A percentile compares a stretch with the other conserved stretches of the same genome.
Conservation (phyloP, 352 stramenopile genomes). For the Phytophthora sansomeana region DNA sequence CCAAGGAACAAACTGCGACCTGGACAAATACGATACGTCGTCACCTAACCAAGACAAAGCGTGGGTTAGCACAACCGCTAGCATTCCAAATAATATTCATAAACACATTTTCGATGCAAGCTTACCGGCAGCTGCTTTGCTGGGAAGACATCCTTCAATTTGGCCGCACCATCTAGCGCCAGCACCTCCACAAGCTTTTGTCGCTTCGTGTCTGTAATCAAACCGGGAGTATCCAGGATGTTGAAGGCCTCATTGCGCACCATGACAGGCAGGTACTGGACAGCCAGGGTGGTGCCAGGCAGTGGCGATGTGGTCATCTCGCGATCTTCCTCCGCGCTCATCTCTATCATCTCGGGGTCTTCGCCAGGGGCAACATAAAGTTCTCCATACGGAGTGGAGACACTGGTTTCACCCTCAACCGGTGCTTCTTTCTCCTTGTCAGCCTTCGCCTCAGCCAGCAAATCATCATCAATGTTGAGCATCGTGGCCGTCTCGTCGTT, state of each 20-base stretch:
- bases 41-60: conserved; percentile 47
- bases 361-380: conserved; percentile 66
- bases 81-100: neutral
- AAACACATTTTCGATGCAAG: neutral
- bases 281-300: conserved; percentile 90
- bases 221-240: conserved; percentile 79
- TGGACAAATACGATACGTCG: conserved; percentile 70
- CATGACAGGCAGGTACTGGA: conserved; percentile 82
- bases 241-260: conserved; percentile 86
- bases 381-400: conserved; percentile 40
- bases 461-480: conserved; percentile 68
- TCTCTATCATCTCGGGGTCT: conserved; percentile 74
- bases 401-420: conserved; percentile 11
- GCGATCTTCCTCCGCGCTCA: conserved; percentile 65
- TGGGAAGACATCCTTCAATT: conserved; percentile 83
- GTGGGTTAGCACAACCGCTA: neutral
- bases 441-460: conserved; percentile 28
- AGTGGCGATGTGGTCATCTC: conserved; percentile 91
- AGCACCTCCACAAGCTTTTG: conserved; percentile 85
- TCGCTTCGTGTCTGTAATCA: conserved; percentile 81
- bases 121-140: conserved; percentile 75
- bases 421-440: conserved; percentile 18
- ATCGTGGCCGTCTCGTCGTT: conserved; percentile 50
- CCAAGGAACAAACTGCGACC: conserved; percentile 84
- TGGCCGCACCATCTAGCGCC: conserved; percentile 63